phyloP scores from a whole-genome alignment of 768 basidiomycete genomes.

The Megacollybia marginata region DNA sequence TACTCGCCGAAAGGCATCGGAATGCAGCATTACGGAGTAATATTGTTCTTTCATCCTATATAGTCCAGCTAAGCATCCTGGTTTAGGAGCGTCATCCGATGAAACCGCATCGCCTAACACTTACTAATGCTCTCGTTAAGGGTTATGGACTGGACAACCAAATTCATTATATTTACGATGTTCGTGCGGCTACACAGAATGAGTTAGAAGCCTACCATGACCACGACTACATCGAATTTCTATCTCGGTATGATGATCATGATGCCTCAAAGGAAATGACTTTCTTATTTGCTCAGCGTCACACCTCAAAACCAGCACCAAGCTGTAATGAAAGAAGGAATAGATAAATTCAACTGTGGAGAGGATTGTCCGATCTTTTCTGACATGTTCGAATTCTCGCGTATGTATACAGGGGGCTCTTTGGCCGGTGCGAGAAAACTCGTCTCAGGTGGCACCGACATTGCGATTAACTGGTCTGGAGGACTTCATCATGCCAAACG shows the following conservation, averaged over 20 bases:
- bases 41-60: slow-evolving; percentile 12
- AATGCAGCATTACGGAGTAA: slow-evolving; percentile 92
- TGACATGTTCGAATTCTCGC: slow-evolving; percentile 91
- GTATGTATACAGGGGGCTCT: slow-evolving; percentile 89
- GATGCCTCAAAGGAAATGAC: neutral
- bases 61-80: neutral
- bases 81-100: slow-evolving; percentile 93
- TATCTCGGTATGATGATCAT: slow-evolving; percentile 65
- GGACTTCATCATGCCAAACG: slow-evolving; percentile 98
- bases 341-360: slow-evolving; percentile 87
- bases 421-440: slow-evolving; percentile 70
- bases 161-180: slow-evolving; percentile 88
- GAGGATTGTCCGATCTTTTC: slow-evolving; percentile 97
- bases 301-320: slow-evolving; percentile 66
- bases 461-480: slow-evolving; percentile 98
- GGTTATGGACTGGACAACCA: slow-evolving; percentile 95
- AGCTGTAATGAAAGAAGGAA: slow-evolving; percentile 63
- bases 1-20: slow-evolving; percentile 94
- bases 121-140: slow-evolving; percentile 93
- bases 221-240: slow-evolving; percentile 90
- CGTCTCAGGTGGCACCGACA: slow-evolving; percentile 40
- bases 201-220: slow-evolving; percentile 93
- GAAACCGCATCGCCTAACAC: slow-evolving; percentile 94
- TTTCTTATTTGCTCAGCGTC: slow-evolving; percentile 42
- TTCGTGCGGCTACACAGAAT: slow-evolving; percentile 78